Base-by-base conservation (phyloP, 352 stramenopile genomes). In the Peronospora belbahrii region DNA sequence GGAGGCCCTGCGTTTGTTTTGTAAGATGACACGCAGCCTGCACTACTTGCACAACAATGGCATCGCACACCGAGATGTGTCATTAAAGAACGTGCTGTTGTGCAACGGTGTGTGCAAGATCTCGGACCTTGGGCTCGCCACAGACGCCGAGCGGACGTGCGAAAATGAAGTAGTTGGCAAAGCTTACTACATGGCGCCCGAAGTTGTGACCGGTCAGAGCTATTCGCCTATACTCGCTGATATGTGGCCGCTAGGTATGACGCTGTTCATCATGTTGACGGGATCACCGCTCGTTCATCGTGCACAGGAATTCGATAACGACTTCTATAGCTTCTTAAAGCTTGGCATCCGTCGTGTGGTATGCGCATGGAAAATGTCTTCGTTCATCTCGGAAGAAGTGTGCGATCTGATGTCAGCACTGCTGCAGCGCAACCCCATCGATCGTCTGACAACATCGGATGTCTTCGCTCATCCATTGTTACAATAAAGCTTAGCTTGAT, bases 191-290 rank as follows among this genome's bases (percentile, higher is more conserved):
- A 85, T 80, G 69, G 70, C 68, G 25, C 67, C 62, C 11, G 70
- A 83, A 33, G 57, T 77, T 10, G 59, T 76, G 15, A 44, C 48
- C 2, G 42, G 55, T 8, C 19, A 59, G 13, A 11, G 17, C n/a
- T 84, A 84, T 56, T 57, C 71, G 15, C 67, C 72, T 0, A 37
- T 36, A 2, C 54, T 38, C 1, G 74, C 70, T n/a, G 74, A 85
- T 37, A 77, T 83, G 62, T 85, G 74, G 70, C 76, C 74, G 20
- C 37, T 85, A 1, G 70, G 74, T 2, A 65, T 85, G 36, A 64
- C 82, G 43, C 39, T 83, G 8, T 86, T 82, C 62, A 70, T 83
- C 48, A 74, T 84, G 61, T 19, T 86, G 17, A 73, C 67, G 0
- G 74, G 74, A 0, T 79, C 70, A 2, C 70, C 69, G 13, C 59